Base-by-base conservation (phyloP, 371 early-diverging fungal species). In the Cokeromyces recurvatus region DNA sequence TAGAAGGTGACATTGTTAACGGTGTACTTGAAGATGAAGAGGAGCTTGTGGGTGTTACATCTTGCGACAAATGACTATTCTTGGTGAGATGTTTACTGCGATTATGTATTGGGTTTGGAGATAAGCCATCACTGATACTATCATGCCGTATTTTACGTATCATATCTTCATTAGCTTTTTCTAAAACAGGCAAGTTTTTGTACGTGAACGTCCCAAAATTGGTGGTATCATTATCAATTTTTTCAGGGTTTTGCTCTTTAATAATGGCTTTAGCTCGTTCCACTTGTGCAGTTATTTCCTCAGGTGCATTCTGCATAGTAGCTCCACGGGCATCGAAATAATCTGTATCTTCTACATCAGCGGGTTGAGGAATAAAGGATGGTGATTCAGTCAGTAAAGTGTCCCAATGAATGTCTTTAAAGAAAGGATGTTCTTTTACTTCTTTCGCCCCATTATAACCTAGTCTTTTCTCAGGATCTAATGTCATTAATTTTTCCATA, bases 261-360 rank as follows among this genome's bases (percentile, higher is more conserved):
- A 74, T 68, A 17, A 72, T 72, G 3, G 64, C 66, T 34, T 64
- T 61, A 2, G 73, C 73, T 12, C 51, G 48, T 19, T 68, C 67
- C 2, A 72, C 73, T 32, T 68, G 69, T 7, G 40, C 7, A n/a
- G 22, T 17, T 1, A 24, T 24, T 32, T 51, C 51, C 19, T 61
- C 64, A 23, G 68, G 70, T 2, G 72, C 71, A 16, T 46, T 34
- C 21, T 78, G 71, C 76, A 81, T 79, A 14, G 71, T 71, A 7
- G 85, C 86, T 5, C 95, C 95, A 15, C 97, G 81, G 4, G 78
- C 57, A 59, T 97, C 97, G 81, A 97, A 97, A 61, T 95, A 95
- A 25, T 87, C 89, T 0, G 95, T 95, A 51, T 95, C 95, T 48
- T 93, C 93, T 36, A 74, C 67, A 41, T 77, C 71, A 0, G 78